A percentile compares a stretch with the other conserved stretches of the same genome.
phyloP scores from a whole-genome alignment of 2,329 filamentous ascomycete genomes.

The Neoarthrinium moseri region DNA sequence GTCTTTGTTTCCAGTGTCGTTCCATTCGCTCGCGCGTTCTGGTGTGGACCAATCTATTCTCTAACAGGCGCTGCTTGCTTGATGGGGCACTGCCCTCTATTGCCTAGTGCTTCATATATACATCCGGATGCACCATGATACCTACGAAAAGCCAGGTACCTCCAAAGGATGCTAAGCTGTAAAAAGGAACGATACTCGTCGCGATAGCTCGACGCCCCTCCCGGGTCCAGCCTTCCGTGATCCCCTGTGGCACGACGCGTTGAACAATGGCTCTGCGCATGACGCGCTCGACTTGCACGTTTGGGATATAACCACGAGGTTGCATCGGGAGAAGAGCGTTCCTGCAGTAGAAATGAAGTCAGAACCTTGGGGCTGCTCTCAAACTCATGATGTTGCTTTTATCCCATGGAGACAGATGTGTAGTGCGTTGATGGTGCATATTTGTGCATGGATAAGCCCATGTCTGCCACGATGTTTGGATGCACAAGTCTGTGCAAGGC shows the following conservation, averaged over 20 bases:
- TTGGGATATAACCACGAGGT: constrained; percentile 6
- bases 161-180: too few relatives aligned
- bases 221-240: too few relatives aligned
- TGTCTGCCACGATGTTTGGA: neutral
- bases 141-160: too few relatives aligned
- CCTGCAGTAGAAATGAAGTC: constrained; percentile 4
- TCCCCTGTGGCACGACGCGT: too few relatives aligned
- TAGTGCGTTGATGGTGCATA: constrained; percentile 4
- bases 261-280: neutral
- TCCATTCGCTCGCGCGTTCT: constrained; percentile 3
- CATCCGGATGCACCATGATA: too few relatives aligned
- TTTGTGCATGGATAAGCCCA: neutral
- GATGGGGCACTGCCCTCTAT: neutral
- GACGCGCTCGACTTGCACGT: neutral
- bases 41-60: neutral
- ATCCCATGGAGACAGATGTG: neutral
- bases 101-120: neutral
- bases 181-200: too few relatives aligned
- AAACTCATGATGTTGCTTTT: neutral
- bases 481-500: constrained; percentile 1
- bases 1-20: constrained; percentile 9
- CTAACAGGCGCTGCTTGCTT: constrained; percentile 3
- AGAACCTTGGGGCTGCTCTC: neutral
- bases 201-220: neutral
- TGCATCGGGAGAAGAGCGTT: constrained; percentile 7